Percentiles rank a stretch among this genome's conserved stretches.
Conservation (phyloP, 352 stramenopile genomes). For the Pythium folliculosum region DNA sequence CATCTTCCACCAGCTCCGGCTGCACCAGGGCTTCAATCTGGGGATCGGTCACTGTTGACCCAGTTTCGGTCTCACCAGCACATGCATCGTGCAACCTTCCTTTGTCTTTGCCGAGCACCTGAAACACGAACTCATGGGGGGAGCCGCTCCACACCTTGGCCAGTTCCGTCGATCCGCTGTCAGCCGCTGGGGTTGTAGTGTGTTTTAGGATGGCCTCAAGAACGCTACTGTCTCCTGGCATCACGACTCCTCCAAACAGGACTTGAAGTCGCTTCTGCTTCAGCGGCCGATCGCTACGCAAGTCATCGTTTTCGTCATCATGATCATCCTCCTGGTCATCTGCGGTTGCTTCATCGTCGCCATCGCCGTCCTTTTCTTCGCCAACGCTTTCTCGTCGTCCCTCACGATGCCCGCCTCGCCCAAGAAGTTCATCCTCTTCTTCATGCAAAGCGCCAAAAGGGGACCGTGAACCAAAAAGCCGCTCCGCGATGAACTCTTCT, state of each 20-base stretch:
- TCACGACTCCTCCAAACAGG: conserved; percentile 36
- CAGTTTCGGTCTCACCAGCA: neutral
- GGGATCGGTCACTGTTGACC: no score
- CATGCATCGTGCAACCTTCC: neutral
- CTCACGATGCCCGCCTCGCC: conserved; percentile 22
- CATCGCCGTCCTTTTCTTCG: conserved; percentile 12
- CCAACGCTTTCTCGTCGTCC: conserved; percentile 20
- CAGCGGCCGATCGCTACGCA: conserved; percentile 21
- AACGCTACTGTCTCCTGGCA: conserved; percentile 53
- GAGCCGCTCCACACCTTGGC: conserved; percentile 41
- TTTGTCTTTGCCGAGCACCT: conserved; percentile 29
- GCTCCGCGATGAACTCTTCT: conserved; percentile 73
- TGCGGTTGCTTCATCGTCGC: neutral
- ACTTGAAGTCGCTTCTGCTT: conserved; percentile 37
- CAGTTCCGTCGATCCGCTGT: conserved; percentile 2
- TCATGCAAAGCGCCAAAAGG: conserved; percentile 40
- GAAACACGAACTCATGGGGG: conserved; percentile 67
- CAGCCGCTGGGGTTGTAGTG: neutral
- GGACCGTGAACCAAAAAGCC: conserved; percentile 52
- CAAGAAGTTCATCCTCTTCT: conserved; percentile 26
- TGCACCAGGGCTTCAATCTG: neutral
- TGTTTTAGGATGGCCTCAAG: conserved; percentile 68
- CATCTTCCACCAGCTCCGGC: conserved; percentile 51
- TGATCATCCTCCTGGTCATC: conserved; percentile 2
- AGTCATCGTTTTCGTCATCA: conserved; percentile 19